Conservation (phyloP, 768 basidiomycete genomes). For the Kwoniella mangroviensis region DNA sequence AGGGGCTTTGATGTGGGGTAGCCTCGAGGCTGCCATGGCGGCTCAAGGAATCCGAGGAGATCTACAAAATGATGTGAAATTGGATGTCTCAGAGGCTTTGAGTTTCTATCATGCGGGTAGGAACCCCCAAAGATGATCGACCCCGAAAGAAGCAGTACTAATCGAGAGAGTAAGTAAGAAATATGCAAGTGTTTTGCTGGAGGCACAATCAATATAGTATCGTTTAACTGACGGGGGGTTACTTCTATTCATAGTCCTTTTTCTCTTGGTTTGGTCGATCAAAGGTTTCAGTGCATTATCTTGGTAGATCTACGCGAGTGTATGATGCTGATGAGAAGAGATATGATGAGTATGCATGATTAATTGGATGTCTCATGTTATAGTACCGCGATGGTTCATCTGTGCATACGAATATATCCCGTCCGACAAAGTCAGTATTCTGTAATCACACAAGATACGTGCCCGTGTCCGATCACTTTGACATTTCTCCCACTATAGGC, state of each 20-base stretch:
- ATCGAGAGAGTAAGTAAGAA: not conserved
- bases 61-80: not conserved
- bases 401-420: not conserved
- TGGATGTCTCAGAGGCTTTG: not conserved
- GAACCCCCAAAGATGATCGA: not conserved
- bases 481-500: constrained; percentile 48
- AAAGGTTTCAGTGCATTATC: too few species aligned
- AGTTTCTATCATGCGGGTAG: not conserved
- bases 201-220: too few species aligned
- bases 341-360: too few species aligned
- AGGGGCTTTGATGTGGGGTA: not conserved
- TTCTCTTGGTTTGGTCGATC: too few species aligned
- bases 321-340: too few species aligned
- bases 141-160: not conserved
- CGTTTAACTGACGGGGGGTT: too few species aligned
- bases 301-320: too few species aligned
- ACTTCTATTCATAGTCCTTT: too few species aligned
- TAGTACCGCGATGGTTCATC: not conserved
- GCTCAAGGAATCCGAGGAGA: not conserved
- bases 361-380: too few species aligned
- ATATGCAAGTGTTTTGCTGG: too few species aligned
- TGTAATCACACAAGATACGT: not conserved
- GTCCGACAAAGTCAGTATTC: too few species aligned
- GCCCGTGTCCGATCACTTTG: not conserved
- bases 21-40: not conserved